phyloP scores from a whole-genome alignment of 2,329 filamentous ascomycete species.

The Chalara sp. region DNA sequence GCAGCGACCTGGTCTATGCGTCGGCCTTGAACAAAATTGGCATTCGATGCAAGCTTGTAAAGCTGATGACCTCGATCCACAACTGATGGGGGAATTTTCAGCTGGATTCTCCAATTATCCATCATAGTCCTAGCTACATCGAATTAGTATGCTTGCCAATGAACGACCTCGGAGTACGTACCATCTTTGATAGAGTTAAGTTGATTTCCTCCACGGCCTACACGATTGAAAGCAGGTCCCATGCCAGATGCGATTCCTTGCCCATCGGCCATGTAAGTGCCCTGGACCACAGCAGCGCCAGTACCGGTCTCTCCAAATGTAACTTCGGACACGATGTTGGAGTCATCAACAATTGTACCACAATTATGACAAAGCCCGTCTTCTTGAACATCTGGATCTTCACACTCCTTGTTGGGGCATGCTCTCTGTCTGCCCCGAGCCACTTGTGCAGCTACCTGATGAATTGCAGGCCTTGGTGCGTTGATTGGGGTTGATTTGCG shows the following conservation, averaged over 20 bases:
- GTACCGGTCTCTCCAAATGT: slow-evolving; percentile 82
- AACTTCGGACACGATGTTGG: slow-evolving; percentile 87
- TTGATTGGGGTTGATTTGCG: slow-evolving; percentile 12
- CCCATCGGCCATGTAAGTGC: slow-evolving; percentile 78
- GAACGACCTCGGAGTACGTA: slow-evolving; percentile 10
- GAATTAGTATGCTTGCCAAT: not conserved
- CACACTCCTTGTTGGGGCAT: slow-evolving; percentile 56
- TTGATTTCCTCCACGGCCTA: slow-evolving; percentile 51
- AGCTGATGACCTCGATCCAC: slow-evolving; percentile 62
- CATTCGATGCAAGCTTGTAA: slow-evolving; percentile 67
- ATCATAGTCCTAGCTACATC: slow-evolving; percentile 20
- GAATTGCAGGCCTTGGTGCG: slow-evolving; percentile 7
- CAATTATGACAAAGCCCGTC: slow-evolving; percentile 74
- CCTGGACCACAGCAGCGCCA: slow-evolving; percentile 85
- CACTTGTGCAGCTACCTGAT: too few species aligned
- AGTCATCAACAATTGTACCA: slow-evolving; percentile 76
- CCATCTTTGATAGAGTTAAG: slow-evolving; percentile 52
- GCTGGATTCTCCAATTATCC: slow-evolving; percentile 27
- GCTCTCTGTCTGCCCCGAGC: not conserved
- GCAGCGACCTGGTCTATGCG: slow-evolving; percentile 78
- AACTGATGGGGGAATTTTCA: slow-evolving; percentile 54
- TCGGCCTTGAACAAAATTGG: slow-evolving; percentile 81
- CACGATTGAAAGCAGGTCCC: slow-evolving; percentile 55
- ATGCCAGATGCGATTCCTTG: slow-evolving; percentile 52
- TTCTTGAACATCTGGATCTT: slow-evolving; percentile 49